A percentile compares a stretch with the other conserved stretches of the same genome.
Conservation (phyloP, 2,329 filamentous ascomycete genomes). For the Fusarium nelsonii region DNA sequence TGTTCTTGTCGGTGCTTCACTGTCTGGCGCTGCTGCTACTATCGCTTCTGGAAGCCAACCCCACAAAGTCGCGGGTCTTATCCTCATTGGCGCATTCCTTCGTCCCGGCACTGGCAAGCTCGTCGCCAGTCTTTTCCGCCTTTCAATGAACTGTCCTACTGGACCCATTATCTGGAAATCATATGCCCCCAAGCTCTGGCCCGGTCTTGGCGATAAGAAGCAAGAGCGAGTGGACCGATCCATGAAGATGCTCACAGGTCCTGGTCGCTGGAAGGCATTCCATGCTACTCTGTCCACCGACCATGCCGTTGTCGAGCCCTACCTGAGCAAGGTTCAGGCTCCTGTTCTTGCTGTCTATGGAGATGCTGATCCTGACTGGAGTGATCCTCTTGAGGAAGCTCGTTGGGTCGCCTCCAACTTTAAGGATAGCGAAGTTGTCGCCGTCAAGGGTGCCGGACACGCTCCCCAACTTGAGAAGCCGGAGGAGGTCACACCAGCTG, state of each 20-base stretch:
- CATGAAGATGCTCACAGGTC: constrained; percentile 13
- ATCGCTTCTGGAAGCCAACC: constrained; percentile 28
- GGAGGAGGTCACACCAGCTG: constrained; percentile 7
- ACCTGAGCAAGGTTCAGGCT: constrained; percentile 24
- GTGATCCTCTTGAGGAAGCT: constrained; percentile 28
- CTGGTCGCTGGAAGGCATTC: constrained; percentile 34
- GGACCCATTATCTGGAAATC: constrained; percentile 26
- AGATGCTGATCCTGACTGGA: constrained; percentile 35
- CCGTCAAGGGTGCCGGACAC: constrained; percentile 25
- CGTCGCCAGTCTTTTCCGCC: constrained; percentile 1
- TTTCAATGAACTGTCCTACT: not conserved
- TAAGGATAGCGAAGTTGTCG: not conserved
- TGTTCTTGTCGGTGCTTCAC: constrained; percentile 13
- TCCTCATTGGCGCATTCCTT: constrained; percentile 24
- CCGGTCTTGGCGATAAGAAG: constrained; percentile 21
- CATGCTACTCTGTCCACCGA: constrained; percentile 31
- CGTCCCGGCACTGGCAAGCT: constrained; percentile 14
- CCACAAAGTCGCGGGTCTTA: constrained; percentile 26
- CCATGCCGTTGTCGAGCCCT: constrained; percentile 18
- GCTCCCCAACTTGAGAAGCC: constrained; percentile 31
- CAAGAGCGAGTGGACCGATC: constrained; percentile 27
- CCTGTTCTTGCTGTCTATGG: constrained; percentile 35
- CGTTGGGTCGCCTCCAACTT: constrained; percentile 33
- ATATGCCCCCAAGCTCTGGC: constrained; percentile 29
- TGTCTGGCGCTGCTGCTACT: constrained; percentile 24